Base-by-base conservation (phyloP, 257 asterid genomes). In the Solanum verrucosum region DNA sequence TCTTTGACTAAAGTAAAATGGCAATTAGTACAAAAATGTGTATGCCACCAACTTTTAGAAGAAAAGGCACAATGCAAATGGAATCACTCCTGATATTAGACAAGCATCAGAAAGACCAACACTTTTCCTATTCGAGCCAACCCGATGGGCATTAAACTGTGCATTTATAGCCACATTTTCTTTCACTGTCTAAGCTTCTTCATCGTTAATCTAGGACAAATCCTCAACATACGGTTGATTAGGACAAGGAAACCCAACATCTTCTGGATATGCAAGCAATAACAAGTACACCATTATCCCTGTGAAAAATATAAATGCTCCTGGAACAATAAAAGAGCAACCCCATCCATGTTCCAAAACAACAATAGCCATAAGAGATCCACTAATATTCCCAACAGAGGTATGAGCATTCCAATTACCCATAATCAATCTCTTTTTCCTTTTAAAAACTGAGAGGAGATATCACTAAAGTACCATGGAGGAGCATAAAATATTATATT, bases 1-100 rank as follows among this genome's bases (percentile, higher is more conserved):
- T 23, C 95, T 96, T 88, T 93, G 98, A 79, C 98, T 95, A 74
- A 96, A 94, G 93, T 96, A 96, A 91, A 90, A 96, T 0, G 98
- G 98, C 92, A 96, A 86, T 98, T 98, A 96, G 82, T 95, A 96
- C 87, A 96, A 90, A 87, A 96, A 96, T 18, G 98, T 96, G 93
- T 96, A 96, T 0, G 98, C 98, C 4, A 96, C 98, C 83, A 96
- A 87, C 92, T 96, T 96, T 0, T 98, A 95, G 44, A 96, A 94
- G 92, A 96, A 94, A 72, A 96, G 98, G 84, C 98, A 95, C 7
- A 94, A 87, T 1, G 98, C 98, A 89, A 96, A 96, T 12, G 97
- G 99, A 46, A 93, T 94, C 49, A 96, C 99, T 65, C 99, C 98
- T 0, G 98, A 98, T 91, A 96, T 96, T 49, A 84, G 71, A 88